Percentiles rank a stretch among this genome's conserved stretches.
Evolutionary conservation across 106 monocot genomes (phyloP).

Genomic region (Acanthochlamys bracteata): DNA sequence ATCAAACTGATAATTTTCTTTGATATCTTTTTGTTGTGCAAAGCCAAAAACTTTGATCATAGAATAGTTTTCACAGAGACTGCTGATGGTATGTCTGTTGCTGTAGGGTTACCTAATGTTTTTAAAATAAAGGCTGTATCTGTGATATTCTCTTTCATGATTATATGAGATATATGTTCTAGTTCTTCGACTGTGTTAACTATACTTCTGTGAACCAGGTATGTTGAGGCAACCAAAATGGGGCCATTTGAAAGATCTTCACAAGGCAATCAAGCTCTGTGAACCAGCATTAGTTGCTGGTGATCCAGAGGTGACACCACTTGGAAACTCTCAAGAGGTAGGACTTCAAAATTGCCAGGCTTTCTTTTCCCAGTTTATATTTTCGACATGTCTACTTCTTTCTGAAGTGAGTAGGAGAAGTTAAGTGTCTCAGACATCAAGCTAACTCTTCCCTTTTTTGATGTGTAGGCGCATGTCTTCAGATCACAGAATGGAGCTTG

Average conservation of each 20-base stretch:
- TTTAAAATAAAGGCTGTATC: too few relatives aligned
- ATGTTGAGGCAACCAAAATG: constrained; percentile 87
- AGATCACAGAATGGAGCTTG: constrained; percentile 59
- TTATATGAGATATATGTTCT: too few relatives aligned
- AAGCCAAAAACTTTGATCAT: too few relatives aligned
- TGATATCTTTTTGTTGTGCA: too few relatives aligned
- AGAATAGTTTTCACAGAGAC: too few relatives aligned
- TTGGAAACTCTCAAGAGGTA: constrained; percentile 75
- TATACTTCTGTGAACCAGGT: constrained; percentile 29
- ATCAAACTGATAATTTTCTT: too few relatives aligned
- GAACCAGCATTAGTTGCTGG: constrained; percentile 70
- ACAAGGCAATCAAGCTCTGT: constrained; percentile 78
- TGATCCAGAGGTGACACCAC: constrained; percentile 57
- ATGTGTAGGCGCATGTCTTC: constrained; percentile 56
- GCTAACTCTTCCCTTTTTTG: constrained; percentile 5
- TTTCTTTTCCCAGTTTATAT: background rate
- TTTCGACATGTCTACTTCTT: background rate
- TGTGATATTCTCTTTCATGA: too few relatives aligned
- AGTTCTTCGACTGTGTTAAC: background rate
- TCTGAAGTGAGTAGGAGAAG: background rate
- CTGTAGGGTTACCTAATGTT: too few relatives aligned
- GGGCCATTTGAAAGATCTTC: constrained; percentile 94
- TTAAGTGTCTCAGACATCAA: background rate
- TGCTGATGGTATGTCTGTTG: too few relatives aligned
- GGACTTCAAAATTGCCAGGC: too few relatives aligned